Percentiles rank a stretch among this genome's conserved stretches.
Evolutionary conservation across 148 eudicot genomes (phyloP).

Genomic region (Fagopyrum tataricum): DNA sequence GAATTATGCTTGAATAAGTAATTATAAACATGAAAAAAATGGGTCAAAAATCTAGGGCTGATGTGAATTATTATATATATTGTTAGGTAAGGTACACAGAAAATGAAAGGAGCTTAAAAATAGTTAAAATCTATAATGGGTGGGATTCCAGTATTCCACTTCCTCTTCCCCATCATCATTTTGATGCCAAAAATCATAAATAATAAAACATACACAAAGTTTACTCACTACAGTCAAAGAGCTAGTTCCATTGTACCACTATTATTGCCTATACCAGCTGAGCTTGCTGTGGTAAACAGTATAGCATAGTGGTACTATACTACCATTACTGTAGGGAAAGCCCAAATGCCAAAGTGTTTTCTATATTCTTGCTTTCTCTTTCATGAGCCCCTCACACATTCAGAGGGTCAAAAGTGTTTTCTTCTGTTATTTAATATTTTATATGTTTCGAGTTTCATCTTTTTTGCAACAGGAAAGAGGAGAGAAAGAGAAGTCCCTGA

Average conservation of each 20-base stretch:
- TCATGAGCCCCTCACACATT: constrained; percentile 1
- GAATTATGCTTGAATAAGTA: too few relatives aligned
- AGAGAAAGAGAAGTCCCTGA: background rate
- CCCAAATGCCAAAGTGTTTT: background rate
- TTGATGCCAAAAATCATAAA: background rate
- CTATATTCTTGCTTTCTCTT: constrained; percentile 1
- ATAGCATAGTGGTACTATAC: background rate
- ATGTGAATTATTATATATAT: background rate
- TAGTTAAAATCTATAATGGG: background rate
- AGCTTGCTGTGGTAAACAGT: constrained; percentile 4
- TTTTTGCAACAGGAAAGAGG: background rate
- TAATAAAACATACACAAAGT: background rate
- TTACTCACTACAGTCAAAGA: background rate
- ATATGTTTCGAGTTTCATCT: background rate
- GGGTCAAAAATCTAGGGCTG: constrained; percentile 1
- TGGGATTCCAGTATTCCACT: background rate
- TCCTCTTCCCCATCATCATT: background rate
- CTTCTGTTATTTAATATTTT: background rate
- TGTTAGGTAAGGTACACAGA: background rate
- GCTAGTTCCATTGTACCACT: background rate
- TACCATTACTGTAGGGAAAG: background rate
- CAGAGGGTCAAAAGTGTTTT: background rate
- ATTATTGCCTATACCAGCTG: background rate
- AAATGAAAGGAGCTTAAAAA: background rate
- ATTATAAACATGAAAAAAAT: background rate